Evolutionary conservation across 2,329 filamentous ascomycete genomes (phyloP), one percentile per base, ranked within the genome.

Genomic region (Sarocladium brachiariae): DNA sequence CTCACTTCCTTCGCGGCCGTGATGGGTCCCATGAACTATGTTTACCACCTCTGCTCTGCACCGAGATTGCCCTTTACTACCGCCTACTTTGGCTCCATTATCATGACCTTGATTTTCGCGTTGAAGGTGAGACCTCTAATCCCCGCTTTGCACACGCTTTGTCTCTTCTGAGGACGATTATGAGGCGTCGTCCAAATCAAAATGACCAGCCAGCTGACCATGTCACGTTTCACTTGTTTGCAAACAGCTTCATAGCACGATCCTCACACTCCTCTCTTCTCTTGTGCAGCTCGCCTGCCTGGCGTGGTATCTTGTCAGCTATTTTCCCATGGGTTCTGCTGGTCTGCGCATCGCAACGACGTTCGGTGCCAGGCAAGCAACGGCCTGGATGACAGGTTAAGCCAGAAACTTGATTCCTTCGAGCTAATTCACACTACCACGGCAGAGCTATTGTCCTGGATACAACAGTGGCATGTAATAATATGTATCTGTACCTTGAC

Each of bases 321-420:
- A 99, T 69, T 97, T 97, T 62, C 93, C 93, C 23, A 96, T 97
- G 91, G 93, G 93, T 35, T 88, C 87, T 52, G 87, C 85, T 51
- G 89, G 93, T 37, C 72, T 99, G 57, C 85, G 92, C 53, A 81
- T 96, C 58, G 90, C 90, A 52, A 89, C 90, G 38, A 83, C 83
- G 2, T 93, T 96, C 63, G 93, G 92, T 19, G 88, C 86, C 18
- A 85, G 84, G 63, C 81, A 91, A 63, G 87, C 95, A 33, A 80
- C 89, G 4, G 81, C 90, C 50, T 97, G 92, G 93, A 85, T 96
- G 81, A 84, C 80, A 45, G 84, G 87, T 53, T 96, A 27, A 52
- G 16, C 11, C 4, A n/a, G 16, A n/a, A 9, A 55, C 60, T 53
- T 30, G 19, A 8, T 18, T 33, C 4, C 21, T 21, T 14, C 25